Evolutionary conservation across 345 rosid genomes (phyloP), one percentile per base, ranked within the genome.

Genomic region (Heritiera fomes): DNA sequence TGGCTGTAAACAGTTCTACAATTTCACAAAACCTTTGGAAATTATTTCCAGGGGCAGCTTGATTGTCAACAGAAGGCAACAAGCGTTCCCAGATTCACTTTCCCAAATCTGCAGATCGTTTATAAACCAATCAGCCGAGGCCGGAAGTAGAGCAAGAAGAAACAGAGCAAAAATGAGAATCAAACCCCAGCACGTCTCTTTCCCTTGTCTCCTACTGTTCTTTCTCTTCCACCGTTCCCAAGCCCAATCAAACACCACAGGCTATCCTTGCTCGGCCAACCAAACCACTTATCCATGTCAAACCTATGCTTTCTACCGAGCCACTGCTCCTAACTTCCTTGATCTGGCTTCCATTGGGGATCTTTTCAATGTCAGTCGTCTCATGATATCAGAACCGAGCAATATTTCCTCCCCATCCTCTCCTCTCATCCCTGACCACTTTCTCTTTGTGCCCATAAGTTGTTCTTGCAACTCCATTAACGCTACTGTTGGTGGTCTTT

Each of bases 291-390:
- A 79, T 78, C 90, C 91, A 34, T 91, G 96, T 83, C 88, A 76
- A 68, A 76, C 96, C 75, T 90, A 86, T 53, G 91, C 85, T 66
- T 86, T 87, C 75, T 90, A 88, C 82, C 63, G 85, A 56, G 91
- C 90, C 52, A 18, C 23, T 0, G 11, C 87, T 45, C 89, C 88
- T 3, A 59, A 85, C 78, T 84, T 81, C 71, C 87, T 87, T 40
- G 91, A 91, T 76, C 83, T 87, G 52, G 91, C 89, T 68, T 84
- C 93, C 41, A 79, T 90, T 52, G 93, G 81, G 8, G 93, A 91
- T 69, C 92, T 91, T 72, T 91, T 91, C 80, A 79, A 84, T 5
- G 83, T 85, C 71, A 91, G 90, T 82, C 86, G 90, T 65, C 86
- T 70, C 50, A 86, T 85, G 92, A 87, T 91, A 52, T 81, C 93